Evolutionary conservation across 169 alveolate species (phyloP).

Genomic region (Cryptosporidium muris): DNA sequence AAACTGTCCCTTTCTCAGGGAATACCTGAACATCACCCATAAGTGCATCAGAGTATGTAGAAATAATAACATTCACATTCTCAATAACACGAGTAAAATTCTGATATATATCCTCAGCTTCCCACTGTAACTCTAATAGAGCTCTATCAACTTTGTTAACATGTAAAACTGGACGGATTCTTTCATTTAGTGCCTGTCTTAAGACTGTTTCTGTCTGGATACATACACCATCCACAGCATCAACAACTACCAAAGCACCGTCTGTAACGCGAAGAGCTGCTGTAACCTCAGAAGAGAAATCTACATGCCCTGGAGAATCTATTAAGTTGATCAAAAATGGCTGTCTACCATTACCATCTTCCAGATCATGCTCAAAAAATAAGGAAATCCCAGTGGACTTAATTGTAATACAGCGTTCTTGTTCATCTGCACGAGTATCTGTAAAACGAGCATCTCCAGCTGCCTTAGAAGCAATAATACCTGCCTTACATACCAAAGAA

Average conservation of each 20-base stretch:
- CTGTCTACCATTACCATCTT: constrained; percentile 86
- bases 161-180: constrained; percentile 97
- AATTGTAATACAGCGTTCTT: constrained; percentile 99
- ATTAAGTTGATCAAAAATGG: constrained; percentile 96
- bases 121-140: constrained; percentile 95
- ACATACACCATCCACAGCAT: constrained; percentile 98
- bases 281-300: constrained; percentile 99
- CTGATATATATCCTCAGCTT: constrained; percentile 97
- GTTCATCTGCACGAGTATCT: constrained; percentile 99
- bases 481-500: constrained; percentile 98
- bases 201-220: constrained; percentile 99
- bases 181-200: constrained; percentile 98
- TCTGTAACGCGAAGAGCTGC: constrained; percentile 99
- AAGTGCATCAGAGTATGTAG: constrained; percentile 94
- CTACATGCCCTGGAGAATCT: constrained; percentile 99
- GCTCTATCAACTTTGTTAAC: constrained; percentile 98
- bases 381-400: constrained; percentile 99
- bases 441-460: constrained; percentile 99
- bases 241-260: constrained; percentile 99
- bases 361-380: constrained; percentile 96
- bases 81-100: constrained; percentile 96
- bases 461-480: constrained; percentile 96
- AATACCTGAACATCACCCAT: constrained; percentile 96
- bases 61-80: constrained; percentile 96
- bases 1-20: constrained; percentile 97